A percentile compares a stretch with the other conserved stretches of the same genome.
These are phyloP conservation scores for Comarum palustre DNA, from an alignment of 306 rosid species.

Conservation along the genomic window DNA sequence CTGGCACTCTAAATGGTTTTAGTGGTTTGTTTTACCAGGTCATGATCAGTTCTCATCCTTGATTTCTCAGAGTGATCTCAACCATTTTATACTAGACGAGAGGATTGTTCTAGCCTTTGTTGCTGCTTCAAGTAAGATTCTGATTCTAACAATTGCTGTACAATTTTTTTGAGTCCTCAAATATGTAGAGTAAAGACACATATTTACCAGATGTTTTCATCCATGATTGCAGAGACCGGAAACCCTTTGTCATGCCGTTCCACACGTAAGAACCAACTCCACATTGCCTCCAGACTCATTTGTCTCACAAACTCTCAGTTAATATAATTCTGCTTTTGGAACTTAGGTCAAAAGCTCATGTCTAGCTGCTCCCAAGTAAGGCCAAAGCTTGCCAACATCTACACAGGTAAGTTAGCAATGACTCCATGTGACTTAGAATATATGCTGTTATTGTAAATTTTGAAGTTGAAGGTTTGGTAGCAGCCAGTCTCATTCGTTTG, in stretches of 20 bases:
- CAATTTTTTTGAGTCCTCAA: background rate
- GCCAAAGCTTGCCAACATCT: conserved; percentile 49
- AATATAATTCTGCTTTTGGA: conserved; percentile 14
- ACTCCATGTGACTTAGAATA: background rate
- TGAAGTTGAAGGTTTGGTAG: background rate
- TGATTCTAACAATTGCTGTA: background rate
- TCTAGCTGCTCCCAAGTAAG: conserved; percentile 73
- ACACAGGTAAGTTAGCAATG: conserved; percentile 49
- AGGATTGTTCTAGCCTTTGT: conserved; percentile 70
- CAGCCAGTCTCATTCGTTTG: background rate
- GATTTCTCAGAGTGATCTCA: conserved; percentile 44
- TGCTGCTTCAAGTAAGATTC: conserved; percentile 69
- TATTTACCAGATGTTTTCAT: conserved; percentile 12
- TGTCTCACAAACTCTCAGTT: background rate
- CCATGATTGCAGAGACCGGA: conserved; percentile 47
- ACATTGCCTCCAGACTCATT: background rate
- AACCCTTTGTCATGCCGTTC: conserved; percentile 58
- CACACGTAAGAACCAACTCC: conserved; percentile 35
- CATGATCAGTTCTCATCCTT: conserved; percentile 34
- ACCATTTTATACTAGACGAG: conserved; percentile 58
- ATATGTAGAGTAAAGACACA: conserved; percentile 14
- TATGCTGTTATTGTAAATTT: conserved; percentile 1
- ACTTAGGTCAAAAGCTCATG: conserved; percentile 52
- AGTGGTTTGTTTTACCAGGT: conserved; percentile 38
- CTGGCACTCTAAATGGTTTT: background rate